Percentiles rank a stretch among this genome's conserved stretches.
Evolutionary conservation across 257 asterid genomes (phyloP).

Genomic region (Prunella vulgaris): DNA sequence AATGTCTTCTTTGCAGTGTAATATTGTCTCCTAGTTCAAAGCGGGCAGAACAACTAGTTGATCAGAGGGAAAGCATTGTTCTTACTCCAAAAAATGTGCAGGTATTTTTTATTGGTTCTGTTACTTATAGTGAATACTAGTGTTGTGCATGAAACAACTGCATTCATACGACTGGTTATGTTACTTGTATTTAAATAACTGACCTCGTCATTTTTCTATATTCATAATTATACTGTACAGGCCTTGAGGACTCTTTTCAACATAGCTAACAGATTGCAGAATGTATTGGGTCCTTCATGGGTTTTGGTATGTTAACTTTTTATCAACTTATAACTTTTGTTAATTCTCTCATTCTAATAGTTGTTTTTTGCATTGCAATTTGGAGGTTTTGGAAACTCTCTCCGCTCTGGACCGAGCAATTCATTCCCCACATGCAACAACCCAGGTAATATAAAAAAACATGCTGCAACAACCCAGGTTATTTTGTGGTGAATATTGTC

Average conservation of each 20-base stretch:
- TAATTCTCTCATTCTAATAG: slow-evolving; percentile 18
- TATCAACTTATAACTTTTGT: not conserved
- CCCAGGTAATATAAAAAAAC: slow-evolving; percentile 56
- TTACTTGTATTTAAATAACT: not conserved
- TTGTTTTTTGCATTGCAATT: slow-evolving; percentile 15
- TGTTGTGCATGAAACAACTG: not conserved
- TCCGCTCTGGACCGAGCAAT: slow-evolving; percentile 95
- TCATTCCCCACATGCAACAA: slow-evolving; percentile 96
- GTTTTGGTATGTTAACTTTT: slow-evolving; percentile 67
- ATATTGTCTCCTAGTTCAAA: slow-evolving; percentile 71
- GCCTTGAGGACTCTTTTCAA: slow-evolving; percentile 97
- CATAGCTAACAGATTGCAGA: slow-evolving; percentile 90
- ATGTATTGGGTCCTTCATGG: slow-evolving; percentile 97
- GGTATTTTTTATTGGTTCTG: slow-evolving; percentile 35
- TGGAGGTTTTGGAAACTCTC: slow-evolving; percentile 90
- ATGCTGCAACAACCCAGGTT: slow-evolving; percentile 84
- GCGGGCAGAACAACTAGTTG: slow-evolving; percentile 65
- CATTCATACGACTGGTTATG: slow-evolving; percentile 1
- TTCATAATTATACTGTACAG: slow-evolving; percentile 35
- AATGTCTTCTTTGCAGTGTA: slow-evolving; percentile 49
- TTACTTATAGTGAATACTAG: not conserved
- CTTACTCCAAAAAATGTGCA: slow-evolving; percentile 97
- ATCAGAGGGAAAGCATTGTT: slow-evolving; percentile 76
- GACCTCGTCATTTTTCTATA: slow-evolving; percentile 11
- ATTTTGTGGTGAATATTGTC: not conserved